These are phyloP conservation scores for Przewalskia tangutica DNA, from an alignment of 257 asterid genomes.

Conservation along the genomic window DNA sequence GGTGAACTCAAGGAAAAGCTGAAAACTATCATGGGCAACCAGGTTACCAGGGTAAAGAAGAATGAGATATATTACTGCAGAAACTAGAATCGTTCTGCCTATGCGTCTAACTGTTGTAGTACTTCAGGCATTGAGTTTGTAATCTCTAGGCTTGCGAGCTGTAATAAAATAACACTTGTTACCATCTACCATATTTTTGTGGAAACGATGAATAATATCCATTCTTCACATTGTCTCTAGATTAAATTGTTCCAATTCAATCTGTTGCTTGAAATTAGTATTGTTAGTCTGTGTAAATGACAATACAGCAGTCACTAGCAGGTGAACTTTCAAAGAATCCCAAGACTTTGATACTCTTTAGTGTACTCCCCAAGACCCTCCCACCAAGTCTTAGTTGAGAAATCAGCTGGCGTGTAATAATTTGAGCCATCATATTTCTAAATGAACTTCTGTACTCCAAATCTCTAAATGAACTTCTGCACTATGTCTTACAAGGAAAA, in stretches of 20 bases:
- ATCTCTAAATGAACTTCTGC: background rate
- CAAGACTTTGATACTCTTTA: background rate
- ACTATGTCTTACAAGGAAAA: background rate
- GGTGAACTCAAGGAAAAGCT: slow-evolving; percentile 73
- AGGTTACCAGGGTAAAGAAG: slow-evolving; percentile 28
- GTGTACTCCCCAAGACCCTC: background rate
- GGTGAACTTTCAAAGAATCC: background rate
- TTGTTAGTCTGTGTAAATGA: background rate
- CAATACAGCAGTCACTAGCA: background rate
- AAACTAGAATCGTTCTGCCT: background rate
- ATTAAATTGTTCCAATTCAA: too few relatives aligned
- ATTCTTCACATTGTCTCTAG: background rate
- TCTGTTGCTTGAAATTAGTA: background rate
- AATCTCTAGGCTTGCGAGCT: background rate
- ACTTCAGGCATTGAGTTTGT: background rate
- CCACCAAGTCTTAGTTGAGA: background rate
- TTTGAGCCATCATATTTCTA: background rate
- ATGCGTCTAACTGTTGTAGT: background rate
- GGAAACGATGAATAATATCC: background rate
- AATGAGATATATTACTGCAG: background rate
- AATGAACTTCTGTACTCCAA: background rate
- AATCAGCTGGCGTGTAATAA: background rate
- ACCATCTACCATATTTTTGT: background rate
- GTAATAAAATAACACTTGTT: background rate
- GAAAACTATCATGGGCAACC: slow-evolving; percentile 26